Base-by-base conservation (phyloP, 108 stramenopile species). In the Mediolabrus comicus region DNA sequence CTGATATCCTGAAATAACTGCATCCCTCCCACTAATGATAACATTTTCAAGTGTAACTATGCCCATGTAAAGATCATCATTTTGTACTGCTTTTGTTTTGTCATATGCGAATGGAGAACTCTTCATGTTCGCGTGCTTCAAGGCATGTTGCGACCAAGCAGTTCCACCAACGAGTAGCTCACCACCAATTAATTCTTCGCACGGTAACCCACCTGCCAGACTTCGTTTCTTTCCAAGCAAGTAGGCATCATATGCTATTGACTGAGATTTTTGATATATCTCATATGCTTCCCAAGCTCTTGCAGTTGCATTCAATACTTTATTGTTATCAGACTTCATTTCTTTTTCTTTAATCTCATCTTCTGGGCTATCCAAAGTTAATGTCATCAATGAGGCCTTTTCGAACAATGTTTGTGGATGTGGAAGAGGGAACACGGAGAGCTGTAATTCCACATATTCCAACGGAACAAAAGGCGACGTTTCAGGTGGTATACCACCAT, bases 361-460 rank as follows among this genome's bases (percentile, higher is more conserved):
- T 17, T 31, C n/a, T 12, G 69, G 59, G 7, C 58, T 59, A 60
- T 69, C 69, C 30, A 69, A 60, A 11, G 59, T 33, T 57, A 69
- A 53, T 49, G 52, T 51, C 27, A 57, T 41, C 3, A 69, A 52
- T 3, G 69, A 26, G 1, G 69, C 69, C 32, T 46, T 69, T 33
- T 69, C 58, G 35, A 69, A 69, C 59, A 69, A 52, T 12, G 69
- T 29, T 22, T 60, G 58, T 14, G 69, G 69, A 60, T 69, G 69
- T 17, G 69, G 69, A 53, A 33, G 43, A 19, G 69, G 69, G 51
- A 69, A 69, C 52, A 69, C 30, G 33, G 9, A 10, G 30, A 69
- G 28, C 9, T 60, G 58, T 34, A 49, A 29, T 30, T 59, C 31
- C 26, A 57, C 69, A 7, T 59, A 33, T 19, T 33, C 17, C 51